A percentile compares a stretch with the other conserved stretches of the same genome.
Conservation (phyloP, 2,329 filamentous ascomycete genomes). For the Aspergillus sp. region DNA sequence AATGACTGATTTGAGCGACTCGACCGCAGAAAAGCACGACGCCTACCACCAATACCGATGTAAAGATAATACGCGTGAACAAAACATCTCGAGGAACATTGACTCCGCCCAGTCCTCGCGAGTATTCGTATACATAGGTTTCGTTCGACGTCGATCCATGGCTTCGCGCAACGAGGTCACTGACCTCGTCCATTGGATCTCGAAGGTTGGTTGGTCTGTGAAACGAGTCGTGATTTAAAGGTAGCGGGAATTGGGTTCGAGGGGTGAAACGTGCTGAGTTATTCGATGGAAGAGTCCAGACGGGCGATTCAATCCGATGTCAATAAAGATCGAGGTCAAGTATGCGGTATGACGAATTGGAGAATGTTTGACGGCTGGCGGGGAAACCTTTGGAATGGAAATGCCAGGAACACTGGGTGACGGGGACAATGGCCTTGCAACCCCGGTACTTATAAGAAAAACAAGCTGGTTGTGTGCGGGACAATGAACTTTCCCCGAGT, state of each 20-base stretch:
- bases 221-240: constrained; percentile 3
- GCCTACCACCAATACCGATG: constrained; percentile 33
- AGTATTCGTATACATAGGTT: constrained; percentile 44
- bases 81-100: constrained; percentile 40
- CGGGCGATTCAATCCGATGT: not conserved
- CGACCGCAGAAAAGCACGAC: constrained; percentile 42
- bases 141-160: constrained; percentile 29
- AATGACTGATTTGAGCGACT: constrained; percentile 43
- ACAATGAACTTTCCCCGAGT: not conserved
- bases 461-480: not conserved
- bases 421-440: not conserved
- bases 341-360: constrained; percentile 9
- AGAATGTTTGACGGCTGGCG: constrained; percentile 16
- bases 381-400: constrained; percentile 26
- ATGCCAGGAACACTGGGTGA: not conserved
- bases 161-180: constrained; percentile 20
- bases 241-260: not conserved
- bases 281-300: not conserved
- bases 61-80: constrained; percentile 41
- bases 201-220: constrained; percentile 1
- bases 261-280: not conserved
- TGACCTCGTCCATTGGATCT: constrained; percentile 30
- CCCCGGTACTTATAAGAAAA: not conserved
- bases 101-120: constrained; percentile 40
- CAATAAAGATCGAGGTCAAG: not conserved